Conservation (phyloP, 2,329 filamentous ascomycete genomes). For the Calonectria honghensis region DNA sequence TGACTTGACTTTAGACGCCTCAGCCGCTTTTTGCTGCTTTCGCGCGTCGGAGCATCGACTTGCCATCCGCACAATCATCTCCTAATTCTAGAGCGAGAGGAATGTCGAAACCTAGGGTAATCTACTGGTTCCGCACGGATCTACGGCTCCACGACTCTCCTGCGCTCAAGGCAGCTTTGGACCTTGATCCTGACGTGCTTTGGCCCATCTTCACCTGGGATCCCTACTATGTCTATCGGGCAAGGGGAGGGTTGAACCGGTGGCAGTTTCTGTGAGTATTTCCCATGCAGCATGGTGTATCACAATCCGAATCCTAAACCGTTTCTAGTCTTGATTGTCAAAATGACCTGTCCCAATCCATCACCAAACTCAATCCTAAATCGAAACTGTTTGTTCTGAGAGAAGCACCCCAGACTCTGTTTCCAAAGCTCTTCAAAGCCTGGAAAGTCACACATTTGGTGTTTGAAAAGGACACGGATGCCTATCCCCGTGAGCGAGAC, state of each 20-base stretch:
- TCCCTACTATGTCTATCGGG: slow-evolving; percentile 85
- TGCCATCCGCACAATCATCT: slow-evolving; percentile 2
- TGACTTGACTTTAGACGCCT: slow-evolving; percentile 44
- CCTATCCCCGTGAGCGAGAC: slow-evolving; percentile 81
- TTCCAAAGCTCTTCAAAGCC: slow-evolving; percentile 82
- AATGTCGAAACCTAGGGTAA: slow-evolving; percentile 68
- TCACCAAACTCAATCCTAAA: slow-evolving; percentile 81
- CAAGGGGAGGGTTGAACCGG: slow-evolving; percentile 81
- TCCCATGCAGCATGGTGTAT: neutral
- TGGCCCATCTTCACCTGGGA: slow-evolving; percentile 90
- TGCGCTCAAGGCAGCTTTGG: slow-evolving; percentile 81
- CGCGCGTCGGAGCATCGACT: neutral
- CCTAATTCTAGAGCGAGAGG: neutral
- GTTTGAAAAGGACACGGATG: slow-evolving; percentile 87
- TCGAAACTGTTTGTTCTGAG: slow-evolving; percentile 83
- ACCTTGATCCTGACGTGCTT: slow-evolving; percentile 79
- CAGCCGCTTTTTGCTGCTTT: slow-evolving; percentile 21
- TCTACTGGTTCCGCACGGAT: slow-evolving; percentile 89
- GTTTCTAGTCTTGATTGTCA: slow-evolving; percentile 80
- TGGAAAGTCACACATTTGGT: slow-evolving; percentile 86
- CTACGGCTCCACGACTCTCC: slow-evolving; percentile 86
- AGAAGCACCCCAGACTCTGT: slow-evolving; percentile 81
- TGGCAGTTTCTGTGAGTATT: slow-evolving; percentile 80
- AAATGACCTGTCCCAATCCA: slow-evolving; percentile 79
- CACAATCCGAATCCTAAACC: slow-evolving; percentile 13